A percentile compares a stretch with the other conserved stretches of the same genome.
phyloP scores from a whole-genome alignment of 805 yeast species.

The Saccharomycopsis fibuligera region DNA sequence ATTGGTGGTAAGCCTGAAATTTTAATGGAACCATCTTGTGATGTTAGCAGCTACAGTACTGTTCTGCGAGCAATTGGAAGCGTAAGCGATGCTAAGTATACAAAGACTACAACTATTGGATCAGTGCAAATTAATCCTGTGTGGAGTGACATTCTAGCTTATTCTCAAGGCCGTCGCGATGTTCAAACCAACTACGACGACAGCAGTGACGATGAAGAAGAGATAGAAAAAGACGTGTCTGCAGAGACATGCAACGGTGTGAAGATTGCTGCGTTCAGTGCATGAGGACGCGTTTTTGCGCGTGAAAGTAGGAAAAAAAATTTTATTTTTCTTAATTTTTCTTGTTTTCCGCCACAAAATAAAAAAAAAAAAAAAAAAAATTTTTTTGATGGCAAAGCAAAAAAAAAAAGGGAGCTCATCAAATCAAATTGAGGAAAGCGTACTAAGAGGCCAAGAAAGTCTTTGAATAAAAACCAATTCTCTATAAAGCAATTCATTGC shows the following conservation, averaged over 20 bases:
- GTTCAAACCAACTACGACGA: not conserved
- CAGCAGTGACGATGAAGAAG: not conserved
- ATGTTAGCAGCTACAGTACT: no score
- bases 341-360: no score
- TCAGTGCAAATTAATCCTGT: not conserved
- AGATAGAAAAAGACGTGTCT: not conserved
- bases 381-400: no score
- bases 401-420: no score
- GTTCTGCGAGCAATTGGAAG: not conserved
- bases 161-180: not conserved
- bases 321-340: no score
- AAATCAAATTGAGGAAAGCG: no score
- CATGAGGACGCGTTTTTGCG: not conserved
- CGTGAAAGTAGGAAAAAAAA: not conserved
- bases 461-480: no score
- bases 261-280: not conserved
- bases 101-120: not conserved
- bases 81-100: not conserved
- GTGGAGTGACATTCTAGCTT: not conserved
- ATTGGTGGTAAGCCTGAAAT: constrained; percentile 10
- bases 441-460: no score
- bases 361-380: no score
- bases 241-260: not conserved
- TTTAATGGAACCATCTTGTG: no score
- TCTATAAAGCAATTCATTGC: no score